These are phyloP conservation scores for Aspergillus sparsus DNA, from an alignment of 495 filamentous ascomycete species.

Conservation along the genomic window DNA sequence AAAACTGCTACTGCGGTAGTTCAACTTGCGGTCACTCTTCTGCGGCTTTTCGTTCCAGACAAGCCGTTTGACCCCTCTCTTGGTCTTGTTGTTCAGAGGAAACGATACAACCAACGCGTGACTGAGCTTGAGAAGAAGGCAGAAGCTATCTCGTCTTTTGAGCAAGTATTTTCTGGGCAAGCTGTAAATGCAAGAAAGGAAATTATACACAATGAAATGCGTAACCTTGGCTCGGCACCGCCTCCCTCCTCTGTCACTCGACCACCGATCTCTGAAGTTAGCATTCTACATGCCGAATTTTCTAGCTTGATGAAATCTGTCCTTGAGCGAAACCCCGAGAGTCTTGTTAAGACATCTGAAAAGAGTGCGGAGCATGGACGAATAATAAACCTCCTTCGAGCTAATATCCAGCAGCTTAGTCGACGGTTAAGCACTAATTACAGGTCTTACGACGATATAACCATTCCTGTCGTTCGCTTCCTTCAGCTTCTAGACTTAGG, in stretches of 20 bases:
- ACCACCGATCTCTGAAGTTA: conserved; percentile 64
- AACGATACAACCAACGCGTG: conserved; percentile 60
- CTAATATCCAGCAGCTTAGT: conserved; percentile 70
- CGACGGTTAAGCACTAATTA: conserved; percentile 65
- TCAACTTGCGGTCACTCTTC: conserved; percentile 44
- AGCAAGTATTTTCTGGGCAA: conserved; percentile 67
- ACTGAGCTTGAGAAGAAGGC: conserved; percentile 57
- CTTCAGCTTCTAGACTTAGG: conserved; percentile 79
- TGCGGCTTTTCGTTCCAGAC: conserved; percentile 84
- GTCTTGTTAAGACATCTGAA: conserved; percentile 28
- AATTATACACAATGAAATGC: conserved; percentile 59
- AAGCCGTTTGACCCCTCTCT: conserved; percentile 84
- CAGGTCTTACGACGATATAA: conserved; percentile 80
- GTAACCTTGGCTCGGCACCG: conserved; percentile 61
- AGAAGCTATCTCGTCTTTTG: conserved; percentile 62
- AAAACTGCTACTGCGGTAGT: conserved; percentile 37
- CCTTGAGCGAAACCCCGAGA: conserved; percentile 55
- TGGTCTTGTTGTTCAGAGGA: conserved; percentile 67
- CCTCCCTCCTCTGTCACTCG: conserved; percentile 68
- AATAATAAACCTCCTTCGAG: conserved; percentile 58
- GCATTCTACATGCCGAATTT: conserved; percentile 79
- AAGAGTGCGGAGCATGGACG: conserved; percentile 27
- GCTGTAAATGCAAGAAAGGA: conserved; percentile 60
- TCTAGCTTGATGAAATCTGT: conserved; percentile 69
- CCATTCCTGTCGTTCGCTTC: conserved; percentile 74